These are phyloP conservation scores for Beta macrorhiza DNA, from an alignment of 179 eudicot genomes.

Conservation along the genomic window DNA sequence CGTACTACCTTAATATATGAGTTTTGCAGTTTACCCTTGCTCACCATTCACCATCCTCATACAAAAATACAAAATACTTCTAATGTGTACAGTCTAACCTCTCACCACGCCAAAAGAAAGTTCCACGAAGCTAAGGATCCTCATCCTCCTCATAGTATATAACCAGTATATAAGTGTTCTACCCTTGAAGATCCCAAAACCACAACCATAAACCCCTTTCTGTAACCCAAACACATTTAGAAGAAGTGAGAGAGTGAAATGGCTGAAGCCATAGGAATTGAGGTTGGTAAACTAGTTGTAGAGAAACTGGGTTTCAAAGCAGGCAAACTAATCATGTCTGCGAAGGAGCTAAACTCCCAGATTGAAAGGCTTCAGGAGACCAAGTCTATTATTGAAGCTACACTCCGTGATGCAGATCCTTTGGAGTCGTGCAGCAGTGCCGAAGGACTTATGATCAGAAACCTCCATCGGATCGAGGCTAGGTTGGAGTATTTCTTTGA, in stretches of 20 bases:
- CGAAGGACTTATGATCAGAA: background rate
- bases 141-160: too few relatives aligned
- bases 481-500: constrained; percentile 7
- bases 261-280: constrained; percentile 6
- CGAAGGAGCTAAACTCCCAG: background rate
- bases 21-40: too few relatives aligned
- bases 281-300: background rate
- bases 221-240: too few relatives aligned
- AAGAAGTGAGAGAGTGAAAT: background rate
- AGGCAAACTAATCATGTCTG: background rate
- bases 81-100: too few relatives aligned
- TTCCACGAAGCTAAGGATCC: too few relatives aligned
- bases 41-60: too few relatives aligned
- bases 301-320: constrained; percentile 4
- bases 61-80: too few relatives aligned
- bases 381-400: constrained; percentile 16
- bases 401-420: constrained; percentile 17
- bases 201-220: too few relatives aligned
- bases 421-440: background rate
- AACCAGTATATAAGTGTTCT: too few relatives aligned
- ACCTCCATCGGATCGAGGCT: background rate
- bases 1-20: too few relatives aligned
- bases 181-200: too few relatives aligned
- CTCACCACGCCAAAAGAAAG: too few relatives aligned
- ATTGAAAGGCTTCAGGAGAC: background rate